phyloP scores from a whole-genome alignment of 1,284 basidiomycete genomes.

The Puccinia novopanici region DNA sequence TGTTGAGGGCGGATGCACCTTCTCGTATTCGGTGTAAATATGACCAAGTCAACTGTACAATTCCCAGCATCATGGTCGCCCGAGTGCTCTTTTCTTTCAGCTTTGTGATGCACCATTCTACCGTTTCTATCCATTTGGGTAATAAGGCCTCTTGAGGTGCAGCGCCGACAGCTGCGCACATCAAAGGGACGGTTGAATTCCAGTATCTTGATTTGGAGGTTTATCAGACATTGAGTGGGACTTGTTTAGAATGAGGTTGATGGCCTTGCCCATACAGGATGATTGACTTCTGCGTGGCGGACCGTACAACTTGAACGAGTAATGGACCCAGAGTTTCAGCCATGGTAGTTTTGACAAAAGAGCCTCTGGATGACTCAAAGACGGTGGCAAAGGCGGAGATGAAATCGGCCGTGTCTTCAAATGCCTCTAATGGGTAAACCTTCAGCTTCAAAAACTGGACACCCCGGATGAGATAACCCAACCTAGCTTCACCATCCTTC shows the following conservation, averaged over 20 bases:
- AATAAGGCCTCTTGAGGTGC: constrained; percentile 83
- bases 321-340: constrained; percentile 78
- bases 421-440: constrained; percentile 90
- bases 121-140: constrained; percentile 69
- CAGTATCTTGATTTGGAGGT: constrained; percentile 83
- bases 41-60: constrained; percentile 84
- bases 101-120: constrained; percentile 33
- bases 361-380: constrained; percentile 81
- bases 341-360: constrained; percentile 79
- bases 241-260: constrained; percentile 79
- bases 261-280: constrained; percentile 89
- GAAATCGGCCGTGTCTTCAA: constrained; percentile 92
- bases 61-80: constrained; percentile 76
- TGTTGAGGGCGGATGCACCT: constrained; percentile 72
- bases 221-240: constrained; percentile 75
- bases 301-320: constrained; percentile 62
- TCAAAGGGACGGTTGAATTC: constrained; percentile 81
- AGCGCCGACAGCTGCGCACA: constrained; percentile 79
- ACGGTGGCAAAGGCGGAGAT: constrained; percentile 77
- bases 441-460: constrained; percentile 58
- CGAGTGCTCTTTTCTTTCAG: constrained; percentile 72
- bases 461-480: constrained; percentile 40
- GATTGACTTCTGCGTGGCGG: constrained; percentile 92
- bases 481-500: constrained; percentile 42
- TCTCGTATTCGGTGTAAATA: constrained; percentile 92